These are phyloP conservation scores for Candida glaebosa DNA, from an alignment of 805 yeast genomes.

Conservation along the genomic window DNA sequence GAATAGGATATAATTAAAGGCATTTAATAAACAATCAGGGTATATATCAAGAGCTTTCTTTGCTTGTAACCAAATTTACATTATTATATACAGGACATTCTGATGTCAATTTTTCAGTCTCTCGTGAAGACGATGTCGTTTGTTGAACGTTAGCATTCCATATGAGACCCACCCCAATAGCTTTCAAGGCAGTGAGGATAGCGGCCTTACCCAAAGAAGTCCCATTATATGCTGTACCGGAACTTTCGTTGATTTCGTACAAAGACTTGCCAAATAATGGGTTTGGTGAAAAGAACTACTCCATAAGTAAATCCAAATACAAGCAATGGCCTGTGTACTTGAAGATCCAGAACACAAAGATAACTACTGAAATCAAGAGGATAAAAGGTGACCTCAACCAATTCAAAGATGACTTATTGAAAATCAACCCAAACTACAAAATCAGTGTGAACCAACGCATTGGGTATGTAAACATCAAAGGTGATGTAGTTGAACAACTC, in stretches of 20 bases:
- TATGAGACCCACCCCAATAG: slow-evolving; percentile 25
- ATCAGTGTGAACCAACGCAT: slow-evolving; percentile 30
- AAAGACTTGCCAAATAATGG: slow-evolving; percentile 29
- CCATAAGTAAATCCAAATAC: slow-evolving; percentile 47
- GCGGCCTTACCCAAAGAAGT: slow-evolving; percentile 7
- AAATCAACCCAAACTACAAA: slow-evolving; percentile 45
- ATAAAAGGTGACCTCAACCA: slow-evolving; percentile 65
- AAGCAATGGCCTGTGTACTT: slow-evolving; percentile 83
- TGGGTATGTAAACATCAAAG: slow-evolving; percentile 39
- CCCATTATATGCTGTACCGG: slow-evolving; percentile 25
- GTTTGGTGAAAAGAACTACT: slow-evolving; percentile 37
- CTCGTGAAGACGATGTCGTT: too few species aligned
- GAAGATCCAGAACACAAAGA: slow-evolving; percentile 59
- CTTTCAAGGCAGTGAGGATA: slow-evolving; percentile 22
- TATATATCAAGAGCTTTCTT: too few species aligned
- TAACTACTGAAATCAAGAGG: slow-evolving; percentile 71
- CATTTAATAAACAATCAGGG: too few species aligned
- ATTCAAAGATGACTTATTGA: slow-evolving; percentile 63
- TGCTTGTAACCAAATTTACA: too few species aligned
- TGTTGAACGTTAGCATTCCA: too few species aligned
- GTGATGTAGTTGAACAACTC: slow-evolving; percentile 32
- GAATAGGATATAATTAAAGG: too few species aligned
- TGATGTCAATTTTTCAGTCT: too few species aligned
- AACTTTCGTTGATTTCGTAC: slow-evolving; percentile 20
- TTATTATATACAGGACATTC: neutral